Evolutionary conservation across 495 filamentous ascomycete species (phyloP), one percentile per base, ranked within the genome.

Genomic region (Aspergillus cristatus): DNA sequence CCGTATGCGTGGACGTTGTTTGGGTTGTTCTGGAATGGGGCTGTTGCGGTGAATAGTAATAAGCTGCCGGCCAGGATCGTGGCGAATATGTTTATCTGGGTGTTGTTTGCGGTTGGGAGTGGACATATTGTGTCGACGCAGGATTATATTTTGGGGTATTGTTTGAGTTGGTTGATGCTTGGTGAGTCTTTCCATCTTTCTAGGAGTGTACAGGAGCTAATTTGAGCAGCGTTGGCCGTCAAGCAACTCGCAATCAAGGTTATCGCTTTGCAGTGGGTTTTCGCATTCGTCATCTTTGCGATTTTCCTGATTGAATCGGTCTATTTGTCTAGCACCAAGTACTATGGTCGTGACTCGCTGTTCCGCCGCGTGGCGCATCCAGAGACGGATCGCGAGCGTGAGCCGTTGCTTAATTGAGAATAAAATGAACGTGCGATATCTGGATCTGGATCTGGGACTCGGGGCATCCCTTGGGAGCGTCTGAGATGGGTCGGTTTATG

Each of bases 1-100:
- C 88, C 88, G 3, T 64, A 90, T 39, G 85, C 85, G 4, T 95
- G 84, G 81, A 82, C 79, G 0, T 78, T 88, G 45, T 78, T 88
- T 20, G 81, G 84, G 24, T 63, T 94, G 22, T 86, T 86, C 65
- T 93, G 84, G 82, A 82, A 86, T 45, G 88, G 88, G 3, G 84
- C 87, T 4, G 82, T 85, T 35, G 81, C 79, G 51, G 76, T 88
- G 12, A 43, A 67, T 37, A 64, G 63, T 28, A 67, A 81, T 37
- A 68, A 55, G 26, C 53, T 86, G 1, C 65, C 79, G 7, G 80
- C 81, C 1, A 65, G 84, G 10, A 79, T 93, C 43, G 69, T 90
- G 10, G 87, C 86, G 8, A 93, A 94, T 45, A 63, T 94, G 43
- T 81, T 83, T 36, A 80, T 94, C 53, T 95, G 88, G 88, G 75